These are phyloP conservation scores for Aspergillus aculeatinus DNA, from an alignment of 2,329 filamentous ascomycete genomes.

Conservation along the genomic window DNA sequence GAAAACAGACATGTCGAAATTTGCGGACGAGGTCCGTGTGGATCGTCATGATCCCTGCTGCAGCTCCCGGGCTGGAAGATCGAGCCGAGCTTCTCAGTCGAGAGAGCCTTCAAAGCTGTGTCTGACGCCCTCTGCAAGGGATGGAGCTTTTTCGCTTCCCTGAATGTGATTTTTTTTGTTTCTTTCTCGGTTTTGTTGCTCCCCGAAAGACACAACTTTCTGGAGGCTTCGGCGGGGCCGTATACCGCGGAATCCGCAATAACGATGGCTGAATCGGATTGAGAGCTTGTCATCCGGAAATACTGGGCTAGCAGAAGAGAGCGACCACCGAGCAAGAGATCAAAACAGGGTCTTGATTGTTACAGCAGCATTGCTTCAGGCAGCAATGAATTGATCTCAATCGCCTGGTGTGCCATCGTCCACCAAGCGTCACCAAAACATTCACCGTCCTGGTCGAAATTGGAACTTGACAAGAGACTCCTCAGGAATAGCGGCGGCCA, in stretches of 20 bases:
- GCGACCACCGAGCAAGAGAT: neutral
- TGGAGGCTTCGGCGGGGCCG: neutral
- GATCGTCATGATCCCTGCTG: conserved; percentile 18
- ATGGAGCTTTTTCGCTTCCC: conserved; percentile 11
- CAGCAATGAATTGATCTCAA: conserved; percentile 10
- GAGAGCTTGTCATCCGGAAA: too few relatives aligned
- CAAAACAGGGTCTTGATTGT: neutral
- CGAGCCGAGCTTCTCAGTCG: conserved; percentile 8
- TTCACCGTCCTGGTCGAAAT: conserved; percentile 3
- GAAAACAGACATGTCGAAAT: conserved; percentile 21
- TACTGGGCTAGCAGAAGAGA: neutral
- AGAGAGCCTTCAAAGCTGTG: conserved; percentile 7
- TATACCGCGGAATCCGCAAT: neutral
- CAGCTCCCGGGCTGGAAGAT: conserved; percentile 3
- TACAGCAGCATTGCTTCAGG: conserved; percentile 4
- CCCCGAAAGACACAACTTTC: neutral
- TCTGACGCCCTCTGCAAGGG: conserved; percentile 22
- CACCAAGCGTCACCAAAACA: conserved; percentile 4
- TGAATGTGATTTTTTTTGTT: neutral
- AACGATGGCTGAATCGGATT: neutral
- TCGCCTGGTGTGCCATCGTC: conserved; percentile 2
- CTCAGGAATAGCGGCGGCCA: conserved; percentile 11
- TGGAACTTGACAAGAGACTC: conserved; percentile 4
- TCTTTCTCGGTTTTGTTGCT: neutral
- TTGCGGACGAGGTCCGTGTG: conserved; percentile 9